A percentile compares a stretch with the other conserved stretches of the same genome.
These are phyloP conservation scores for Russula foetens DNA, from an alignment of 768 basidiomycete genomes.

Conservation along the genomic window DNA sequence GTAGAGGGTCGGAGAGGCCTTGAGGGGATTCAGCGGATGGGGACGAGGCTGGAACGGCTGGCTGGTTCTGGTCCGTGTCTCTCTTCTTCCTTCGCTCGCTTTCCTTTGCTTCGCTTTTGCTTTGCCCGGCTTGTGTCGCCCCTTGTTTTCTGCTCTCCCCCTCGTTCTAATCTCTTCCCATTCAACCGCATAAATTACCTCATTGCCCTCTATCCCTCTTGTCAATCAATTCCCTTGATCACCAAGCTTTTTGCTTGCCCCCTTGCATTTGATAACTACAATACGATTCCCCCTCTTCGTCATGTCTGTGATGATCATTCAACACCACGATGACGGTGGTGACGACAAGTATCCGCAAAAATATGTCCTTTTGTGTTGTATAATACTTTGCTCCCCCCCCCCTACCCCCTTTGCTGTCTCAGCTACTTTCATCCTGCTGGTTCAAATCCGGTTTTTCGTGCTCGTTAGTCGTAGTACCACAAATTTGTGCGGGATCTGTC, in stretches of 20 bases:
- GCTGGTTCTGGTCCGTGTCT: slow-evolving; percentile 4
- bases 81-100: background rate
- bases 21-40: too few relatives aligned
- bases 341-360: too few relatives aligned
- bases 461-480: too few relatives aligned
- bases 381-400: too few relatives aligned
- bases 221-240: background rate
- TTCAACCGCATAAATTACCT: background rate
- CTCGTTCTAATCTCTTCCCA: background rate
- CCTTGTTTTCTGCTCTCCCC: too few relatives aligned
- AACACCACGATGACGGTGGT: background rate
- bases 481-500: too few relatives aligned
- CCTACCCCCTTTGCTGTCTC: too few relatives aligned
- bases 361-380: too few relatives aligned
- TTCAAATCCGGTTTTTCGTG: too few relatives aligned
- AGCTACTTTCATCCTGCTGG: too few relatives aligned
- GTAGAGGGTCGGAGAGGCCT: background rate
- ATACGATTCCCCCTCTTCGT: background rate
- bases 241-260: background rate
- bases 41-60: background rate
- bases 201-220: background rate
- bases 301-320: background rate
- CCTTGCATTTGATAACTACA: background rate
- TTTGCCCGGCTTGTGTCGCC: too few relatives aligned
- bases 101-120: too few relatives aligned